A percentile compares a stretch with the other conserved stretches of the same genome.
These are phyloP conservation scores for Pterula multifida DNA, from an alignment of 1,284 basidiomycete species.

Conservation along the genomic window DNA sequence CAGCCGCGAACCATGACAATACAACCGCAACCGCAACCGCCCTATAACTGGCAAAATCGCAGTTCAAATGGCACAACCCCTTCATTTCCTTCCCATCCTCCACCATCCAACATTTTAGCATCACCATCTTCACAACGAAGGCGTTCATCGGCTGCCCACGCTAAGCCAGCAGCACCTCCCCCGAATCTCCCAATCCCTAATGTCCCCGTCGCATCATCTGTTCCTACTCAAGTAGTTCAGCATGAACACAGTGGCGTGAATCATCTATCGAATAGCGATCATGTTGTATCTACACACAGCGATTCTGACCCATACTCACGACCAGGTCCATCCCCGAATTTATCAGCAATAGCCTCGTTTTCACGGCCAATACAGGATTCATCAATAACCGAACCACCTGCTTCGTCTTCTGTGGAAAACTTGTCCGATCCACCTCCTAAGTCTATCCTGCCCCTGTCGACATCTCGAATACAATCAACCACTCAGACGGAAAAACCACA, in stretches of 20 bases:
- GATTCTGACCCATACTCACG: constrained; percentile 30
- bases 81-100: constrained; percentile 21
- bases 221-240: constrained; percentile 12
- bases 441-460: constrained; percentile 30
- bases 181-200: constrained; percentile 63
- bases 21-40: not conserved
- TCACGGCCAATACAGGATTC: constrained; percentile 36
- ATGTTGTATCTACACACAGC: constrained; percentile 19
- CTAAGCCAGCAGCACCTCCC: constrained; percentile 55
- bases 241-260: not conserved
- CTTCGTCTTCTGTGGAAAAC: constrained; percentile 31
- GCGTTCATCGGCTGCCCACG: constrained; percentile 52
- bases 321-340: constrained; percentile 39
- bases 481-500: constrained; percentile 25
- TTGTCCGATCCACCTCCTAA: constrained; percentile 46
- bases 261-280: constrained; percentile 13
- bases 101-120: constrained; percentile 21
- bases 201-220: constrained; percentile 26
- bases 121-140: constrained; percentile 35
- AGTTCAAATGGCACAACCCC: constrained; percentile 18
- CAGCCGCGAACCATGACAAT: not conserved
- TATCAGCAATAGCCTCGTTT: constrained; percentile 48
- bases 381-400: constrained; percentile 23
- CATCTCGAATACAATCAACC: constrained; percentile 18
- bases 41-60: constrained; percentile 6